A percentile compares a stretch with the other conserved stretches of the same genome.
phyloP scores from a whole-genome alignment of 2,329 filamentous ascomycete species.

The Parastagonospora avenae region DNA sequence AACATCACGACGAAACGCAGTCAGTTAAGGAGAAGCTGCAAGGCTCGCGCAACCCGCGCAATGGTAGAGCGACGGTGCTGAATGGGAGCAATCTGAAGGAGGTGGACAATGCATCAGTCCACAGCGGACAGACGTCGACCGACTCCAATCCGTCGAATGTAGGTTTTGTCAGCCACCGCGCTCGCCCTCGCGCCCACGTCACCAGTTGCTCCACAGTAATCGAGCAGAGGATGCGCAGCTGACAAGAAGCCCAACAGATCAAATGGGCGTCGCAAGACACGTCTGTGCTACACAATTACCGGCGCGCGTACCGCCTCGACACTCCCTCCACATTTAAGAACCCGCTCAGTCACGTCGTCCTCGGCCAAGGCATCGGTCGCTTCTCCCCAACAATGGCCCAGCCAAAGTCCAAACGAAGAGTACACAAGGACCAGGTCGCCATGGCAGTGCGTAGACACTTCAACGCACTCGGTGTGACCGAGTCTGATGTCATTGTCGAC shows the following conservation, averaged over 20 bases:
- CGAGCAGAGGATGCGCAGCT: conserved; percentile 8
- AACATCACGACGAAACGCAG: conserved; percentile 49
- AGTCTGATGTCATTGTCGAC: conserved; percentile 82
- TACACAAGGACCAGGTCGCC: conserved; percentile 74
- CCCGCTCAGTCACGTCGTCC: conserved; percentile 57
- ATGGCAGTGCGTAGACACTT: conserved; percentile 80
- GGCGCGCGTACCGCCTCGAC: conserved; percentile 72
- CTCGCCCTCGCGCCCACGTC: conserved; percentile 10
- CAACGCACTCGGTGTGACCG: conserved; percentile 76
- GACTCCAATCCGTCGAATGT: conserved; percentile 42
- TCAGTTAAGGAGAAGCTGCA: conserved; percentile 51
- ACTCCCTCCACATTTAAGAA: conserved; percentile 71
- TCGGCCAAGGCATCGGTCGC: conserved; percentile 65
- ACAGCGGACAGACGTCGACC: conserved; percentile 40
- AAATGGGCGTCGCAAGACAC: conserved; percentile 72
- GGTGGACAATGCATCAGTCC: conserved; percentile 44
- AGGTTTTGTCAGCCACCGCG: conserved; percentile 11
- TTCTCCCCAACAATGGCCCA: conserved; percentile 78
- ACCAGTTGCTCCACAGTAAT: background rate
- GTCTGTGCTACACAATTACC: conserved; percentile 73
- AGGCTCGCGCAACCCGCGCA: conserved; percentile 46
- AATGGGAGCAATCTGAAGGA: conserved; percentile 47
- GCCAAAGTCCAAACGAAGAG: conserved; percentile 66
- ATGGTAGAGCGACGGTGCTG: conserved; percentile 26
- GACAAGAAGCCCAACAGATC: conserved; percentile 47